Percentiles rank a stretch among this genome's conserved stretches.
Evolutionary conservation across 805 yeast genomes (phyloP).

Genomic region (Lachancea quebecensis): DNA sequence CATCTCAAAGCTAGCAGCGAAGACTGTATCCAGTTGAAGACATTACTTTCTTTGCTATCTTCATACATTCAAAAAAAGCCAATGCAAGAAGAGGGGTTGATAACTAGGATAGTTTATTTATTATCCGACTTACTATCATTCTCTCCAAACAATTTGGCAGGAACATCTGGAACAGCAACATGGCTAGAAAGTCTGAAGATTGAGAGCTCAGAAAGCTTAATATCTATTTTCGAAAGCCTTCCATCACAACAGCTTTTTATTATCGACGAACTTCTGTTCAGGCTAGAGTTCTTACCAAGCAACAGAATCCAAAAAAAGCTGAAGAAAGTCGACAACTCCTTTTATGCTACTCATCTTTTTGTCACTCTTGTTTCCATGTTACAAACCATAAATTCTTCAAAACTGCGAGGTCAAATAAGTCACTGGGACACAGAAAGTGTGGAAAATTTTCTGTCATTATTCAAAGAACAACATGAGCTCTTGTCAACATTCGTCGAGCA

Average conservation of each 20-base stretch:
- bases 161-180: conserved; percentile 10
- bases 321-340: conserved; percentile 12
- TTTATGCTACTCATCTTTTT: conserved; percentile 25
- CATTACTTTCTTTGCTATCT: conserved; percentile 19
- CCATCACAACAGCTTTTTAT: conserved; percentile 54
- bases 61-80: conserved; percentile 18
- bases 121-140: conserved; percentile 23
- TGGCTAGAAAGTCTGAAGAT: conserved; percentile 20
- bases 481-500: conserved; percentile 16
- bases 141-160: conserved; percentile 9
- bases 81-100: conserved; percentile 41
- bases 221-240: conserved; percentile 35
- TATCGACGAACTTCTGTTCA: conserved; percentile 50
- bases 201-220: conserved; percentile 23
- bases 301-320: conserved; percentile 33
- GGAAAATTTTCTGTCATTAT: conserved; percentile 2
- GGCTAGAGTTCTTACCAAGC: conserved; percentile 43
- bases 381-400: conserved; percentile 18
- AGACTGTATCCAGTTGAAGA: conserved; percentile 14
- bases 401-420: conserved; percentile 3
- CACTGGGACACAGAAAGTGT: conserved; percentile 2
- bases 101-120: conserved; percentile 56
- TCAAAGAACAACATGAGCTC: conserved; percentile 4
- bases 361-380: conserved; percentile 22
- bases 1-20: conserved; percentile 7